Conservation (phyloP, 2,329 filamentous ascomycete species). For the Penicillium sp. region DNA sequence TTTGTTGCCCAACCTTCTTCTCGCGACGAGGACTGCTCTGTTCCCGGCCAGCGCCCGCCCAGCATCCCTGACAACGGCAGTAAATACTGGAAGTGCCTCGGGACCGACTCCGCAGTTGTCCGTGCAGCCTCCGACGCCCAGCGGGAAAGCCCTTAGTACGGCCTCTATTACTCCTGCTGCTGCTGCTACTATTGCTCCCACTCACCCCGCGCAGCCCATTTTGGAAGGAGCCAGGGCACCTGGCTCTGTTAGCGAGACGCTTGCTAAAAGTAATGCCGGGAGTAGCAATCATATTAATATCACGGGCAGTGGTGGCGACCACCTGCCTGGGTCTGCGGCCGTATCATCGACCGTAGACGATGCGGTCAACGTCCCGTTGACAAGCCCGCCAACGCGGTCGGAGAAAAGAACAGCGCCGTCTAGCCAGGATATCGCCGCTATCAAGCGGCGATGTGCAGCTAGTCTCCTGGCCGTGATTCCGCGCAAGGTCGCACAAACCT, state of each 20-base stretch:
- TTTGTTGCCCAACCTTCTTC: constrained; percentile 60
- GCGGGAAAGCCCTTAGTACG: constrained; percentile 27
- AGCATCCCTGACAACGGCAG: constrained; percentile 38
- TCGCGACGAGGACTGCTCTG: constrained; percentile 67
- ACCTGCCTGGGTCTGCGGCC: constrained; percentile 2
- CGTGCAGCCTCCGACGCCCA: constrained; percentile 24
- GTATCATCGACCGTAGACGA: constrained; percentile 4
- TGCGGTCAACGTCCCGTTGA: constrained; percentile 3
- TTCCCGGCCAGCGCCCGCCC: constrained; percentile 83
- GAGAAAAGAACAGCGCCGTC: constrained; percentile 21
- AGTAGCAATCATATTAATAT: constrained; percentile 7
- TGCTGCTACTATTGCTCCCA: constrained; percentile 4
- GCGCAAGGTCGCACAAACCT: constrained; percentile 43
- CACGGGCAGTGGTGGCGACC: constrained; percentile 8
- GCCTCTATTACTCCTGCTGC: constrained; percentile 17
- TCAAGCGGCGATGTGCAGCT: constrained; percentile 46
- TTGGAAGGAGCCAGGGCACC: constrained; percentile 9
- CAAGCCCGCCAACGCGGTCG: constrained; percentile 12
- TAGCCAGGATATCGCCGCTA: constrained; percentile 35
- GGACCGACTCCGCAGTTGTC: constrained; percentile 22
- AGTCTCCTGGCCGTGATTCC: constrained; percentile 45
- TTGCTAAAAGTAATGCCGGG: constrained; percentile 8
- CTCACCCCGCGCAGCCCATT: constrained; percentile 7
- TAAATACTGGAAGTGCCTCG: constrained; percentile 36
- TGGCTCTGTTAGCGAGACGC: constrained; percentile 1